Conservation (phyloP, 1,139 yeast genomes). For the Lodderomyces oxycetoniae region DNA sequence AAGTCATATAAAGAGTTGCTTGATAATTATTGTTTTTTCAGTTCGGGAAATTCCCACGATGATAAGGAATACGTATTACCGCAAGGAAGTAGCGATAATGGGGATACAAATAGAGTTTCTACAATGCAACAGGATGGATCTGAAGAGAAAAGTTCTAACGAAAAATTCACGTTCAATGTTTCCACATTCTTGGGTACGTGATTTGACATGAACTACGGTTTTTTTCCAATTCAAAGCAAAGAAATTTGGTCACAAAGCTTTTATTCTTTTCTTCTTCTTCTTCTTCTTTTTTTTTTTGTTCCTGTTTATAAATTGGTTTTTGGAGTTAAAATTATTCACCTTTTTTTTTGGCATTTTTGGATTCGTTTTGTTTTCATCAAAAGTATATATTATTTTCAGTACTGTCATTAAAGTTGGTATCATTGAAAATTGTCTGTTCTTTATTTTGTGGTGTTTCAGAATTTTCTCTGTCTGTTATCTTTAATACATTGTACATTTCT, state of each 20-base stretch:
- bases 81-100: slow-evolving; percentile 1
- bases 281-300: not conserved
- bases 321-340: too few species aligned
- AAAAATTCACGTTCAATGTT: slow-evolving; percentile 21
- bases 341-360: not conserved
- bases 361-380: not conserved
- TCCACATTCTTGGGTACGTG: slow-evolving; percentile 26
- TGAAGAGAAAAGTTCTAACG: slow-evolving; percentile 5
- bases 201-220: not conserved
- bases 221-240: not conserved
- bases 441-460: not conserved
- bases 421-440: not conserved
- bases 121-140: too few species aligned
- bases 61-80: too few species aligned
- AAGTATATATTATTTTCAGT: too few species aligned
- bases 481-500: too few species aligned
- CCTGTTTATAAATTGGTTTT: not conserved
- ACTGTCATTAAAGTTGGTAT: too few species aligned
- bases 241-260: not conserved
- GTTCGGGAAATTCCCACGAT: slow-evolving; percentile 2
- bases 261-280: not conserved
- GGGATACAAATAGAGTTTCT: too few species aligned
- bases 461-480: too few species aligned
- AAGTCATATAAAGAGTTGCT: slow-evolving; percentile 63
- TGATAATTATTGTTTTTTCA: slow-evolving; percentile 67